phyloP scores from a whole-genome alignment of 2,329 filamentous ascomycete species.

The Nakataea oryzae region DNA sequence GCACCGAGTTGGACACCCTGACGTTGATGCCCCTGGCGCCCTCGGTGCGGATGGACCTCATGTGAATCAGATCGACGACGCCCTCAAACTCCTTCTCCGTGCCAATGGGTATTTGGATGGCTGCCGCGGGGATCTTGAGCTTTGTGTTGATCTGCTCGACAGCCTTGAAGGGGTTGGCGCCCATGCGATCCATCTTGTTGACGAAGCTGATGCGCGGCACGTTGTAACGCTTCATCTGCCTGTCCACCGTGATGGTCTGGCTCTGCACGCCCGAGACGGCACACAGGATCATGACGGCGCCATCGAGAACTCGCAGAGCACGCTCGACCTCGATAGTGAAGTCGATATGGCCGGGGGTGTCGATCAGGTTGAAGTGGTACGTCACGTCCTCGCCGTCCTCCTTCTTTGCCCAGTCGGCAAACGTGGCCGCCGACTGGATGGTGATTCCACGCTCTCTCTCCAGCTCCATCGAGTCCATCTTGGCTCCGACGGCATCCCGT shows the following conservation, averaged over 20 bases:
- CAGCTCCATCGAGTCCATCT: slow-evolving; percentile 99
- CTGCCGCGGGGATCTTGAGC: slow-evolving; percentile 84
- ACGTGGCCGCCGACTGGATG: slow-evolving; percentile 95
- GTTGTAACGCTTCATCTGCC: slow-evolving; percentile 98
- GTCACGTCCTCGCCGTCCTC: slow-evolving; percentile 69
- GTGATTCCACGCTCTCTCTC: slow-evolving; percentile 98
- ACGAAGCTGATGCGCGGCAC: slow-evolving; percentile 91
- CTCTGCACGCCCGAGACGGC: slow-evolving; percentile 95
- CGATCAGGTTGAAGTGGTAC: slow-evolving; percentile 97
- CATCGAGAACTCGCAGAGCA: slow-evolving; percentile 86
- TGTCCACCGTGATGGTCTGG: slow-evolving; percentile 95
- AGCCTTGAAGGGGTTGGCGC: slow-evolving; percentile 94
- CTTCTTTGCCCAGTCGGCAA: slow-evolving; percentile 91
- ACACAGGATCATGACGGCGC: slow-evolving; percentile 96
- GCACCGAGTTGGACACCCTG: slow-evolving; percentile 68
- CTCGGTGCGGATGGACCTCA: slow-evolving; percentile 90
- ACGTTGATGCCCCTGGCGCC: slow-evolving; percentile 72
- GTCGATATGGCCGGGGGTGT: slow-evolving; percentile 96
- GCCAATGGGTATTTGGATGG: slow-evolving; percentile 90
- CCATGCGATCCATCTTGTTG: slow-evolving; percentile 99
- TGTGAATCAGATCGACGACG: slow-evolving; percentile 83
- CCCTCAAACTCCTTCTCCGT: slow-evolving; percentile 85
- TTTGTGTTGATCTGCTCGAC: slow-evolving; percentile 97
- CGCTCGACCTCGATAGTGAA: slow-evolving; percentile 98
- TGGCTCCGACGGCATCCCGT: slow-evolving; percentile 89